Base-by-base conservation (phyloP, 139 green algal species). In the Raphidocelis subcapitata region DNA sequence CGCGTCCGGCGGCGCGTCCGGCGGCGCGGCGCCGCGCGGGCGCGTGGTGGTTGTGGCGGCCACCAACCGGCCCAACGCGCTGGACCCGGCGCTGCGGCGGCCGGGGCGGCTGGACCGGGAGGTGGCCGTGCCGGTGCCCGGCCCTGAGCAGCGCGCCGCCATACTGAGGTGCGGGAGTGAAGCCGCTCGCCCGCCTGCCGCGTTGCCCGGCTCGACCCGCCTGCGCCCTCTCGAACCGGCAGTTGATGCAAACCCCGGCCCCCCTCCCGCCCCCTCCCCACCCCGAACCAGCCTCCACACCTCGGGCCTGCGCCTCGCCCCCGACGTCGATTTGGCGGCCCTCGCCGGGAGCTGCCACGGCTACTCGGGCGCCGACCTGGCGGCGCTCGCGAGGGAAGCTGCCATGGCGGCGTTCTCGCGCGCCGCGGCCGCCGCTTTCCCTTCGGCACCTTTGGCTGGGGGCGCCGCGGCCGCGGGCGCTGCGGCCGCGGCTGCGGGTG, bases 31-130 rank as follows among this genome's bases (percentile, higher is more conserved):
- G 41, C 2, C 51, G 3, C 33, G 4, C 1, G 77, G 69, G 18
- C 65, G 77, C 5, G 36, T 95, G 60, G 84, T 90, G n/a, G 85
- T 98, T 24, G 83, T 98, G 3, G 94, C 79, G 28, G 89, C 94
- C 18, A 98, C 94, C 16, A 97, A 91, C 73, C 82, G 90, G 0
- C 95, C 92, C 23, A 94, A 97, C 76, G 84, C 85, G 0, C 67
- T 99, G 26, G 95, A 99, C 79, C 86, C 93, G 2, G 94, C 94
- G 14, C 73, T 98, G 44, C 75, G 94, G 49, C 85, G 94, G 10
- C 90, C 92, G 21, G 94, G 94, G 5, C 67, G 94, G 36, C 75
- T 98, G 32, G 94, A 98, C 67, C 62, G 82, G 31, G 94, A 98
- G 83, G 83, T 98, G 60, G 72, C 79, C n/a, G 75, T 95, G 26